Evolutionary conservation across 2,329 filamentous ascomycete species (phyloP).

Genomic region (Penicillium glabrum): DNA sequence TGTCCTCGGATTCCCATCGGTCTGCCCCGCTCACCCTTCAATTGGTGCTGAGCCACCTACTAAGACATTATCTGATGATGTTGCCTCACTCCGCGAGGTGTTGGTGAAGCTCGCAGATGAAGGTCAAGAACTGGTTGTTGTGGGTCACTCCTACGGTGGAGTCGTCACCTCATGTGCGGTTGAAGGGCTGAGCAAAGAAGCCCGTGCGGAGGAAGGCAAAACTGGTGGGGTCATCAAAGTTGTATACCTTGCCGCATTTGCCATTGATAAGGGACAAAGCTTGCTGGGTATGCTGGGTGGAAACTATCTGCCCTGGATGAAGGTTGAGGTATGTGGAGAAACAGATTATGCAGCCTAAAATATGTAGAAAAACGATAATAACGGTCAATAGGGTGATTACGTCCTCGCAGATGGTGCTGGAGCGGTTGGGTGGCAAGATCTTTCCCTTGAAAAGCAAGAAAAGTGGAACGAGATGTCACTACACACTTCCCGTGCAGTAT

Average conservation of each 20-base stretch:
- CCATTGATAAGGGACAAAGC: constrained; percentile 34
- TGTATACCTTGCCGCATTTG: constrained; percentile 37
- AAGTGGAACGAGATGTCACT: constrained; percentile 22
- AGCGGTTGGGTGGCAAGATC: constrained; percentile 30
- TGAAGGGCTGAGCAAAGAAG: constrained; percentile 25
- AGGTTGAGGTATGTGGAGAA: constrained; percentile 19
- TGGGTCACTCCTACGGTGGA: constrained; percentile 38
- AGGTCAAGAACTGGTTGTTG: constrained; percentile 27
- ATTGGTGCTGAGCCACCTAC: constrained; percentile 31
- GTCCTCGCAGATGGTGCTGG: constrained; percentile 5
- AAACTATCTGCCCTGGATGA: constrained; percentile 18
- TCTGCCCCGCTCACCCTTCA: constrained; percentile 30
- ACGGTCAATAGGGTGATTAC: constrained; percentile 16
- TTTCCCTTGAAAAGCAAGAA: constrained; percentile 22
- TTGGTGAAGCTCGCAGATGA: constrained; percentile 28
- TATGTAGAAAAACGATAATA: not conserved
- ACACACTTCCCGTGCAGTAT: constrained; percentile 28
- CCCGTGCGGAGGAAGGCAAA: constrained; percentile 24
- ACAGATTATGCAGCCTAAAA: not conserved
- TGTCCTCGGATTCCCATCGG: constrained; percentile 32
- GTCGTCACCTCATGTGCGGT: constrained; percentile 30
- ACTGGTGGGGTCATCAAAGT: constrained; percentile 30
- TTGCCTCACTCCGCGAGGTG: constrained; percentile 20
- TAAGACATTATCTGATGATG: constrained; percentile 38
- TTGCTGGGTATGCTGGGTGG: constrained; percentile 30